Conservation (phyloP, 768 basidiomycete genomes). For the Galerina sulciceps region DNA sequence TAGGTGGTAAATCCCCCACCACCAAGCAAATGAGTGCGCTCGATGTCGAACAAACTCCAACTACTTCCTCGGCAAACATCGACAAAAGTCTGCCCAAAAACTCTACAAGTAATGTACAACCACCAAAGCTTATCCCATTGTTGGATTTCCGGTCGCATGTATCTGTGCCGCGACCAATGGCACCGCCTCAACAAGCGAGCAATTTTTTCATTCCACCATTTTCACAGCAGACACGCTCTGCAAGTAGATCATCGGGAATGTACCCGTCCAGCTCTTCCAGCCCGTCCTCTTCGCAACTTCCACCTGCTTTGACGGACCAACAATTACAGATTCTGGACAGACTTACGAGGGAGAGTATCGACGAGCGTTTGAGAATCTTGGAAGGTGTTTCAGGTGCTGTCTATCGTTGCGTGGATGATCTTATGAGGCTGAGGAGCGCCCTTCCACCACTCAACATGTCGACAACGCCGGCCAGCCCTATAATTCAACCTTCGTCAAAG, state of each 20-base stretch:
- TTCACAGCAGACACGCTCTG: not conserved
- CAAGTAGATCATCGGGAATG: not conserved
- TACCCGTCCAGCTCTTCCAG: not conserved
- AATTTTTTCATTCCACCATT: not conserved
- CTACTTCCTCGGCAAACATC: not conserved
- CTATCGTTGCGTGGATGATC: constrained; percentile 78
- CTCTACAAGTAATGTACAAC: not conserved
- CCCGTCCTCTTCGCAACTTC: constrained; percentile 25
- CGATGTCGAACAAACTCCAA: not conserved
- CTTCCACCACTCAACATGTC: constrained; percentile 45
- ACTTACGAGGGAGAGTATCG: constrained; percentile 79
- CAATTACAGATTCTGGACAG: constrained; percentile 69
- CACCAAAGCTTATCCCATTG: constrained; percentile 41
- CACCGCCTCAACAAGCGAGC: not conserved
- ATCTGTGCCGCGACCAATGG: not conserved
- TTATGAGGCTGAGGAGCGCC: constrained; percentile 76
- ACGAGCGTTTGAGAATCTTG: constrained; percentile 79
- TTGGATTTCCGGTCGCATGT: constrained; percentile 32
- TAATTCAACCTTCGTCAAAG: not conserved
- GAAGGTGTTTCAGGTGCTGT: constrained; percentile 78
- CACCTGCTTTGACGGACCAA: constrained; percentile 55
- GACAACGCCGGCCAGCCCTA: constrained; percentile 1
- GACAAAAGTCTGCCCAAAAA: not conserved
- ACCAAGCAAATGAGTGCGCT: not conserved
- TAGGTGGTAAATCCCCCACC: not conserved